Base-by-base conservation (phyloP, 2,329 filamentous ascomycete genomes). In the Pseudodiploospora longispora region DNA sequence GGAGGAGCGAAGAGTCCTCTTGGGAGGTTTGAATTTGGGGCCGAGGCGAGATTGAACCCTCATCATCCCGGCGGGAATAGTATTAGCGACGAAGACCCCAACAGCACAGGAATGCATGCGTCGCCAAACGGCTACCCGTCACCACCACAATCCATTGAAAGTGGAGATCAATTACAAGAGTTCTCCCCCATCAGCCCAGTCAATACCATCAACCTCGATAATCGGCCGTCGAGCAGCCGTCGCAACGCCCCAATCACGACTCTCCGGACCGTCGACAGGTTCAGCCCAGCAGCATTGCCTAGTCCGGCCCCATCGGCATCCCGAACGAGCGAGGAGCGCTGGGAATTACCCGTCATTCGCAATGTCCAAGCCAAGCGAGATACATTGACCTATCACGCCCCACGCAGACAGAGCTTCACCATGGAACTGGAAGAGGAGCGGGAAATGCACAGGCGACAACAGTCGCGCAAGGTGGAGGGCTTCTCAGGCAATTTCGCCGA, bases 281-380 rank as follows among this genome's bases (percentile, higher is more conserved):
- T 34, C n/a, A 40, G 59, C 0, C 60, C 64, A 2, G 51, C 54
- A 6, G 57, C 64, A 6, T 58, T 72, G 0, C 69, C 70, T 1
- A 73, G 69, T 3, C 70, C 70, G 1, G 62, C 66, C 5, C 54
- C 60, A 2, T 72, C 70, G 1, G 59, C 58, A 4, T 58, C 57
- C n/a, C 62, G 61, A 9, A 60, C 61, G 2, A 65, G 66, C 45
- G 68, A 69, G 40, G 65, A 72, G 36, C 67, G 69, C n/a, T 54
- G 55, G 46, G 62, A 57, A 46, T 56, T 30, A 51, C 72, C 72
- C 1, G 58, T 74, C 4, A 70, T 77, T 34, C 68, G 66, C 31
- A 69, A 69, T 36, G 69, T 75, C 1, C 51, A 55, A n/a, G 71
- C 74, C 4, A 72, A 70, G 54, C 70, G 74, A 30, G 72, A 78